phyloP scores from a whole-genome alignment of 176 grass and related monocot genomes.

The Saccharum officinarum region DNA sequence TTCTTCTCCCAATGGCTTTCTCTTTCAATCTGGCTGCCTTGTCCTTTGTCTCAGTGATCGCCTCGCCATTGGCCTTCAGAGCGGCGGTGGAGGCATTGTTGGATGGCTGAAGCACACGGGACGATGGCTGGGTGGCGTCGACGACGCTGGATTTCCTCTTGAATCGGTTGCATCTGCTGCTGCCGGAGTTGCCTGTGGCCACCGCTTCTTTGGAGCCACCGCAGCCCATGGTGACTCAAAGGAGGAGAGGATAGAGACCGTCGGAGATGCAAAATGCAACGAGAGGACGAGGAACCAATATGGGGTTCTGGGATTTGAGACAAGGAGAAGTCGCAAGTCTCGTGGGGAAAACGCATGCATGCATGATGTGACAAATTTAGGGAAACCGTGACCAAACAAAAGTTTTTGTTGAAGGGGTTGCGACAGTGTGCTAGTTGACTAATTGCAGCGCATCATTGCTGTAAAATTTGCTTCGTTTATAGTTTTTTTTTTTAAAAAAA shows the following conservation, averaged over 20 bases:
- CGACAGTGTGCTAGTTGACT: neutral
- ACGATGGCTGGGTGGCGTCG: constrained; percentile 17
- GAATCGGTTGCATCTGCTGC: constrained; percentile 52
- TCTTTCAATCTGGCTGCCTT: neutral
- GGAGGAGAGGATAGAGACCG: constrained; percentile 20
- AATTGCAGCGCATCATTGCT: neutral
- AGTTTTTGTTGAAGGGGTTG: neutral
- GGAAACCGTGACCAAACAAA: constrained; percentile 15
- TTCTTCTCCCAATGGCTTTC: constrained; percentile 16
- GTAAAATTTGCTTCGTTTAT: neutral
- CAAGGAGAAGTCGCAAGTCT: constrained; percentile 16
- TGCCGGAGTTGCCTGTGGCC: constrained; percentile 54
- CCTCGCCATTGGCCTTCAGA: constrained; percentile 7
- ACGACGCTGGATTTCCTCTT: constrained; percentile 52
- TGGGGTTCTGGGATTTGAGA: constrained; percentile 30
- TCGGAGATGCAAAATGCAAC: neutral
- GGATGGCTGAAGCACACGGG: neutral
- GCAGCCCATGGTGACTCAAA: constrained; percentile 69
- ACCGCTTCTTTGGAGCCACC: constrained; percentile 86
- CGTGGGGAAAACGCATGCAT: neutral
- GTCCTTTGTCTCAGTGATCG: neutral
- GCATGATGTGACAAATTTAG: constrained; percentile 49
- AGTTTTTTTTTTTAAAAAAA: neutral
- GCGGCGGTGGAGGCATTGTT: neutral
- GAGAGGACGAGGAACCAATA: neutral